phyloP scores from a whole-genome alignment of 805 yeast species.

The Starmerella potacharoeniae region DNA sequence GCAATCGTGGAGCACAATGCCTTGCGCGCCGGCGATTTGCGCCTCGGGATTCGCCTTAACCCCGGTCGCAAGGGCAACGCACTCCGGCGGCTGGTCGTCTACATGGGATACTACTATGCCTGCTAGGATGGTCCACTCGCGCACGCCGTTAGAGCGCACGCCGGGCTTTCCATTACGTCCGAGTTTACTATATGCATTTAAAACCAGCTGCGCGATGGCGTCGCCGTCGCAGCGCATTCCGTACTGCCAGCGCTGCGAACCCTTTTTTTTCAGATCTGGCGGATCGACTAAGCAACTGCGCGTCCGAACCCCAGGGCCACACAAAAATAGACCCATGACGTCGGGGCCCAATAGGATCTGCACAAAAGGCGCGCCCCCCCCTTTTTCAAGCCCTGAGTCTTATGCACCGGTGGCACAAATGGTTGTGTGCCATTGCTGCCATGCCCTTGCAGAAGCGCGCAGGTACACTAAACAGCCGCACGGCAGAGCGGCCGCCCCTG shows the following conservation, averaged over 20 bases:
- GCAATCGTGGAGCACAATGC: conserved; percentile 66
- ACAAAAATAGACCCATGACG: too few relatives aligned
- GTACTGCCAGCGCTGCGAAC: neutral
- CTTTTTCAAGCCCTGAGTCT: too few relatives aligned
- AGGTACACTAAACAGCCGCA: too few relatives aligned
- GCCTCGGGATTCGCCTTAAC: conserved; percentile 62
- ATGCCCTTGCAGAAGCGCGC: too few relatives aligned
- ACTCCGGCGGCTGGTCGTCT: conserved; percentile 21
- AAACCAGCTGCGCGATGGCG: conserved; percentile 21
- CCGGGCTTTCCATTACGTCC: conserved; percentile 46
- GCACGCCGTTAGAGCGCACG: conserved; percentile 47
- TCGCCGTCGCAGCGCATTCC: conserved; percentile 10
- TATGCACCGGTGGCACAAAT: too few relatives aligned
- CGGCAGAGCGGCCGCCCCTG: too few relatives aligned
- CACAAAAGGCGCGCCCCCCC: too few relatives aligned
- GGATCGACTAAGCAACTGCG: too few relatives aligned
- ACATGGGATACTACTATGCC: conserved; percentile 41
- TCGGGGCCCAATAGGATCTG: too few relatives aligned
- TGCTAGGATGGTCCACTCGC: conserved; percentile 79
- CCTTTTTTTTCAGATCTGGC: neutral
- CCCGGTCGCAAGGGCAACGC: conserved; percentile 61
- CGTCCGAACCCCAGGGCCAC: too few relatives aligned
- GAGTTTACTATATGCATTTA: conserved; percentile 20
- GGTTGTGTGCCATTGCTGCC: too few relatives aligned
- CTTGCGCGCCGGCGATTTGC: conserved; percentile 36